Percentiles rank a stretch among this genome's conserved stretches.
phyloP scores from a whole-genome alignment of 768 basidiomycete species.

The Strobilomyces confusus region DNA sequence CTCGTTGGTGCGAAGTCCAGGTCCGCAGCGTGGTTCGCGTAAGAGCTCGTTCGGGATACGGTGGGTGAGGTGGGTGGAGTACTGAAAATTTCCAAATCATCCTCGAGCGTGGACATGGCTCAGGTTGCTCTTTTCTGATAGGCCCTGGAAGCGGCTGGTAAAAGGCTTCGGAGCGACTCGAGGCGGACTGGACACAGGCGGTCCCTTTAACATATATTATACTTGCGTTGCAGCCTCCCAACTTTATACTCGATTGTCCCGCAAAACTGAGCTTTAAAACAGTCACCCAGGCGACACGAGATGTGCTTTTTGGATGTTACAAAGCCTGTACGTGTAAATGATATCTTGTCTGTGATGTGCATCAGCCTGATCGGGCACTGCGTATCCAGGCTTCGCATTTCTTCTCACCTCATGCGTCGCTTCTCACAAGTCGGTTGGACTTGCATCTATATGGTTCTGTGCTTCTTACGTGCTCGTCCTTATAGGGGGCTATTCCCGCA shows the following conservation, averaged over 20 bases:
- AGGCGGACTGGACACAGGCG: conserved; percentile 2
- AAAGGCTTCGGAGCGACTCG: conserved; percentile 6
- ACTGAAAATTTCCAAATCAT: conserved; percentile 36
- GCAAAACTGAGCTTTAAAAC: conserved; percentile 12
- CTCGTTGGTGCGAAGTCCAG: conserved; percentile 11
- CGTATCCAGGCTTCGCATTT: conserved; percentile 17
- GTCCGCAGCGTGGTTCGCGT: conserved; percentile 8
- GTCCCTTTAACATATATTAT: conserved; percentile 1
- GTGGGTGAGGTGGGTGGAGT: conserved; percentile 43
- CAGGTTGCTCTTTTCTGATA: conserved; percentile 8
- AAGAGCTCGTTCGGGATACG: conserved; percentile 21
- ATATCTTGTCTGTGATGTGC: conserved; percentile 11
- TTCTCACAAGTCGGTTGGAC: conserved; percentile 22
- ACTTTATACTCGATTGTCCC: conserved; percentile 22
- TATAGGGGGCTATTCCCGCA: conserved; percentile 15
- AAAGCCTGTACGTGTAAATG: conserved; percentile 12
- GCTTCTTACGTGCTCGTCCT: conserved; percentile 18
- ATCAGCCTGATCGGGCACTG: conserved; percentile 17
- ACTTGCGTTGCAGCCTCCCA: neutral
- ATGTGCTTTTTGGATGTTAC: conserved; percentile 5
- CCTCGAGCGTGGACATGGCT: conserved; percentile 33
- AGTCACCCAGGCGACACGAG: conserved; percentile 27
- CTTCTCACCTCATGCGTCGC: conserved; percentile 10
- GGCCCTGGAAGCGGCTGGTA: conserved; percentile 5
- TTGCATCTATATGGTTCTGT: conserved; percentile 3